Evolutionary conservation across 805 yeast species (phyloP).

Genomic region (Blastobotrys peoriensis): DNA sequence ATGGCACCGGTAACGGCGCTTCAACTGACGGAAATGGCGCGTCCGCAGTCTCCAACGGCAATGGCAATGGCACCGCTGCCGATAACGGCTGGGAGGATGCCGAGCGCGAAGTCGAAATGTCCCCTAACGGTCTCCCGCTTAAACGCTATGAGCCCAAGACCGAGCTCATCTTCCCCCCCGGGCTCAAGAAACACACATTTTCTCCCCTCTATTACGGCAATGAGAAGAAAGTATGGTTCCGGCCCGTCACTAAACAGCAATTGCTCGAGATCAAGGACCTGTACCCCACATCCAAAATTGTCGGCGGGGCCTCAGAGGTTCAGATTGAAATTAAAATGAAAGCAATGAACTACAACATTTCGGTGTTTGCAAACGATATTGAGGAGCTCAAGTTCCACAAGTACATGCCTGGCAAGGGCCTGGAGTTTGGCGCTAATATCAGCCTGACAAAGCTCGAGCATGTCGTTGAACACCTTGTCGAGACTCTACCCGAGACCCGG

Average conservation of each 20-base stretch:
- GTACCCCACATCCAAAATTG: conserved; percentile 36
- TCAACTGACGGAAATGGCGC: conserved; percentile 7
- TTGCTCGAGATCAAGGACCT: conserved; percentile 31
- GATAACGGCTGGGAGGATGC: not conserved
- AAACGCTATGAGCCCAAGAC: conserved; percentile 35
- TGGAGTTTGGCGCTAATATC: conserved; percentile 40
- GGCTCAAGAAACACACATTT: conserved; percentile 25
- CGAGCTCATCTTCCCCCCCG: conserved; percentile 39
- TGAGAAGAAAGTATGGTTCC: conserved; percentile 38
- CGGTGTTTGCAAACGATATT: conserved; percentile 39
- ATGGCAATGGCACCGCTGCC: not conserved
- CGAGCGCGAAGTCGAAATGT: conserved; percentile 8
- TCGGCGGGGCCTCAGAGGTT: conserved; percentile 44
- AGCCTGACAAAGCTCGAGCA: conserved; percentile 37
- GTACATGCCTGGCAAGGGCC: conserved; percentile 36
- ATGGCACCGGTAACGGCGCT: conserved; percentile 2
- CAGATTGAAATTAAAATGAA: conserved; percentile 43
- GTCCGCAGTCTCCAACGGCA: not conserved
- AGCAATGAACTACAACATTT: conserved; percentile 35
- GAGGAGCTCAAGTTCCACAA: conserved; percentile 34
- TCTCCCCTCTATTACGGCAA: conserved; percentile 34
- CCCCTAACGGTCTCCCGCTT: conserved; percentile 38
- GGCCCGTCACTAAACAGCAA: conserved; percentile 38
- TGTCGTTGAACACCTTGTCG: conserved; percentile 29
- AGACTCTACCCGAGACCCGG: conserved; percentile 19